Conservation (phyloP, 768 basidiomycete species). For the Russula sp. region DNA sequence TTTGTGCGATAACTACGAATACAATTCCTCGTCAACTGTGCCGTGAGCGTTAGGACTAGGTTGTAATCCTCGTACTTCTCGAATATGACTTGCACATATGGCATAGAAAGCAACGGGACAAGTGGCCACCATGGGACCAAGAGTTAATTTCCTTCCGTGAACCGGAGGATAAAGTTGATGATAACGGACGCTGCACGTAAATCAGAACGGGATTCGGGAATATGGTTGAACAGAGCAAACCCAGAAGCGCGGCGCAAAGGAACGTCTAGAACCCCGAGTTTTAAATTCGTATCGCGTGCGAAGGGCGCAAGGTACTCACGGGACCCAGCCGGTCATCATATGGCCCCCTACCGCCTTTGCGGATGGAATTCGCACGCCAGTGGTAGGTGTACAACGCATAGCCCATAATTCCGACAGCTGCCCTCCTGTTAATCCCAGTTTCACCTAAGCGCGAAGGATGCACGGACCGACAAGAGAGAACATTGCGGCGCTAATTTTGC, state of each 20-base stretch:
- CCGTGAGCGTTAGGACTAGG: too few relatives aligned
- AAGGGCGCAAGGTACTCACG: slow-evolving; percentile 44
- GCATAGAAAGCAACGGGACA: background rate
- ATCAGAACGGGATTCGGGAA: slow-evolving; percentile 10
- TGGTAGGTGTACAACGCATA: slow-evolving; percentile 96
- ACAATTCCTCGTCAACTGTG: background rate
- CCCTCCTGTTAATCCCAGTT: background rate
- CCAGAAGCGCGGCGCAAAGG: slow-evolving; percentile 72
- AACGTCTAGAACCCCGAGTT: slow-evolving; percentile 48
- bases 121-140: background rate
- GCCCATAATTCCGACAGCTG: slow-evolving; percentile 95
- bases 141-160: slow-evolving; percentile 36
- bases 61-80: slow-evolving; percentile 1
- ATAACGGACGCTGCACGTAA: slow-evolving; percentile 62
- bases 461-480: slow-evolving; percentile 86
- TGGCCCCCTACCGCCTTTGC: slow-evolving; percentile 83
- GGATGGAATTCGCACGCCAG: slow-evolving; percentile 91
- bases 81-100: background rate
- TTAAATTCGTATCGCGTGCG: slow-evolving; percentile 4
- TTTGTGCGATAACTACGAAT: slow-evolving; percentile 6
- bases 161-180: slow-evolving; percentile 80
- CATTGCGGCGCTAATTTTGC: slow-evolving; percentile 93
- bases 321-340: slow-evolving; percentile 96
- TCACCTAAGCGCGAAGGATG: background rate
- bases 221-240: slow-evolving; percentile 34